Evolutionary conservation across 805 yeast genomes (phyloP).

Genomic region (Hanseniaspora valbyensis): DNA sequence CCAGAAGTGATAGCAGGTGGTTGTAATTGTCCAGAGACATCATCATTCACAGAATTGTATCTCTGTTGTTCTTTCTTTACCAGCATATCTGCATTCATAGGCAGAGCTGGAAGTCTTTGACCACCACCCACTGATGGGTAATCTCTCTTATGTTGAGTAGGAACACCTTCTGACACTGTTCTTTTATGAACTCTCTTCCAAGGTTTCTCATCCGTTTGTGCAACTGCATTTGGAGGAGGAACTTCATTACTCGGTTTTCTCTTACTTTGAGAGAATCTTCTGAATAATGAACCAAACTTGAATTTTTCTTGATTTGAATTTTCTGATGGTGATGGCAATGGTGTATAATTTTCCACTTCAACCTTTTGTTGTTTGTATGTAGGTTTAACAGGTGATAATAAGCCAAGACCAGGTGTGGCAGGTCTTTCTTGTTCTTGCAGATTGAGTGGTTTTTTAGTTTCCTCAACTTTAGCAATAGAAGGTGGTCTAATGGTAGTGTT

Average conservation of each 20-base stretch:
- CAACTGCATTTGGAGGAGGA: not conserved
- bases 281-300: slow-evolving; percentile 29
- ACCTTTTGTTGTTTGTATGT: not conserved
- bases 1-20: not conserved
- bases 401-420: not conserved
- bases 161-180: slow-evolving; percentile 34
- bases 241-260: not conserved
- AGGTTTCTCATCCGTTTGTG: slow-evolving; percentile 15
- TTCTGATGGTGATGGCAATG: too few relatives aligned
- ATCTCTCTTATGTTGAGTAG: slow-evolving; percentile 18
- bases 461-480: not conserved
- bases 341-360: too few relatives aligned
- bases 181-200: slow-evolving; percentile 26
- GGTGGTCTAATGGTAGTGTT: not conserved
- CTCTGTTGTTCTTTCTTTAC: slow-evolving; percentile 23
- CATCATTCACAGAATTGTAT: slow-evolving; percentile 19
- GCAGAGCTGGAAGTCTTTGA: slow-evolving; percentile 28
- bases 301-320: slow-evolving; percentile 22
- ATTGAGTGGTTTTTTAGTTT: not conserved
- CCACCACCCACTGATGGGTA: slow-evolving; percentile 14
- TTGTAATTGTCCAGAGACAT: too few relatives aligned
- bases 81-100: slow-evolving; percentile 28
- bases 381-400: slow-evolving; percentile 8
- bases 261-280: slow-evolving; percentile 29
- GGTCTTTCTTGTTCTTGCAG: not conserved